Base-by-base conservation (phyloP, 2,329 filamentous ascomycete genomes). In the Fusarium secorum region DNA sequence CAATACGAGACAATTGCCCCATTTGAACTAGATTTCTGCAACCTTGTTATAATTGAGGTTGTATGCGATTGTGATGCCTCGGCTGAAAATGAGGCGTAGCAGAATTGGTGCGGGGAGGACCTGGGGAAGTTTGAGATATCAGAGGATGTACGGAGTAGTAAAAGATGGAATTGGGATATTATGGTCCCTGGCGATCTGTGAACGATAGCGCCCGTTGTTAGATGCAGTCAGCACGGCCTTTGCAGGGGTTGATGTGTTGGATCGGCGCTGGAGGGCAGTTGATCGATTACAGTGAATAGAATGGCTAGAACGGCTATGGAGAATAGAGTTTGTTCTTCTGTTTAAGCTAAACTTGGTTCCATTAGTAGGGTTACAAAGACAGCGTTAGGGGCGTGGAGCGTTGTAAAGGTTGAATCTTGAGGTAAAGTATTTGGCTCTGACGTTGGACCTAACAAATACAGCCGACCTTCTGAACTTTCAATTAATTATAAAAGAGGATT, bases 101-200 rank as follows among this genome's bases (percentile, higher is more conserved):
- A 30, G 20, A 24, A 32, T 57, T 35, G 33, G 41, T 30, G 53
- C 24, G 54, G 52, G 38, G 54, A 38, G 24, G 30, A 62, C 57
- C 54, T 66, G 59, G 67, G 61, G 68, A 68, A 54, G 52, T 60
- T 26, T 24, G 36, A 18, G 38, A 42, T 14, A n/a, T 24, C 39
- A 28, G 30, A 46, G 26, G 33, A 24, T 24, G n/a, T 22, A n/a
- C n/a, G n/a, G n/a, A n/a, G n/a, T n/a, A 22, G 58, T 46, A 46
- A 62, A 63, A 28, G 24, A 38, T 38, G 13, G 7, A 0, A 24
- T 18, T 32, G 26, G 15, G 18, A 30, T 46, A n/a, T 48, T 30
- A 36, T 52, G 30, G 59, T 64, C 36, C 58, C 65, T 64, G 60
- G 20, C 58, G 64, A 68, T 61, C 63, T 30, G 33, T 39, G 17